Evolutionary conservation across 495 filamentous ascomycete species (phyloP).

Genomic region (Penicillium simplicissimum): DNA sequence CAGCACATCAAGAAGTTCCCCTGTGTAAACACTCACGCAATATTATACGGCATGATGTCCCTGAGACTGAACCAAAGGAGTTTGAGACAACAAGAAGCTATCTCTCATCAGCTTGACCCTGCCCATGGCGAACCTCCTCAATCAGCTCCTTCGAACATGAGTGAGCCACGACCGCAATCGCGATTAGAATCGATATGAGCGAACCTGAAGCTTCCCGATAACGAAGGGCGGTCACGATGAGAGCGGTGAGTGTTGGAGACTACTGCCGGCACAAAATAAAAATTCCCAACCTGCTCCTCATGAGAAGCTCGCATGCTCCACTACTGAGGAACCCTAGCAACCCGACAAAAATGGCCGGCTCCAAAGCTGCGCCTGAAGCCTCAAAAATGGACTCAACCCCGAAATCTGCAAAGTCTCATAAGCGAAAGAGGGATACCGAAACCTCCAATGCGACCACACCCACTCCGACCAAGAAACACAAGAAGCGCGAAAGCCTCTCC

Average conservation of each 20-base stretch:
- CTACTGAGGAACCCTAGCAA: conserved; percentile 6
- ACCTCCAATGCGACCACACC: conserved; percentile 32
- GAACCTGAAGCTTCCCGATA: not conserved
- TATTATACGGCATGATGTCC: conserved; percentile 65
- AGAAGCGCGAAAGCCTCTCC: conserved; percentile 32
- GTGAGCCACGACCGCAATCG: not conserved
- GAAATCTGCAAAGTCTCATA: conserved; percentile 33
- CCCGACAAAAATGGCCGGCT: conserved; percentile 30
- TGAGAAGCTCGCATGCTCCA: conserved; percentile 5
- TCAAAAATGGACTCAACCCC: conserved; percentile 23
- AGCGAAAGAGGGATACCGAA: conserved; percentile 43
- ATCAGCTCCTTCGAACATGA: not conserved
- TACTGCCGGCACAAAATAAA: conserved; percentile 25
- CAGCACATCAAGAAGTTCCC: not conserved
- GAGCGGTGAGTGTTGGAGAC: not conserved
- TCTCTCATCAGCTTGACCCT: conserved; percentile 1
- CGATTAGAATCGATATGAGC: not conserved
- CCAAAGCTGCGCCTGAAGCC: conserved; percentile 17
- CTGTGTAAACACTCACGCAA: conserved; percentile 56
- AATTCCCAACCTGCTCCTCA: conserved; percentile 23
- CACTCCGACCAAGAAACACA: conserved; percentile 42
- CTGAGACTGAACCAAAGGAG: conserved; percentile 9
- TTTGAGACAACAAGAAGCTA: conserved; percentile 8
- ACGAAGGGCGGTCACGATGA: conserved; percentile 10
- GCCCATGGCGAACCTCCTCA: conserved; percentile 22